Base-by-base conservation (phyloP, 1,284 basidiomycete species). In the Apiotrichum porosum region DNA sequence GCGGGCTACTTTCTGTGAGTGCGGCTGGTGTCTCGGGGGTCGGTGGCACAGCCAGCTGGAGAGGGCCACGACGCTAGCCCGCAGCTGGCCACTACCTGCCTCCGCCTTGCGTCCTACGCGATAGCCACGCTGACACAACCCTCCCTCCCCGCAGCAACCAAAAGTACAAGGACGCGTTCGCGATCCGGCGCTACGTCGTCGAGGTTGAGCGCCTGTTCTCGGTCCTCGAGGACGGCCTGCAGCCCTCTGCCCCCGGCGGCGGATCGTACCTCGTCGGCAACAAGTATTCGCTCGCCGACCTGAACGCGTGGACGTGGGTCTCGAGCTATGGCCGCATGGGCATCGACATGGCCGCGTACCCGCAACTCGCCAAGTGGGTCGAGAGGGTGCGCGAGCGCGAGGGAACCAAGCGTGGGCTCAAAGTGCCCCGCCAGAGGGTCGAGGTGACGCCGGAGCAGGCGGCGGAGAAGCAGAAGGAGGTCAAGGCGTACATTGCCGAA, bases 131-230 rank as follows among this genome's bases (percentile, higher is more conserved):
- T n/a, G n/a, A n/a, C n/a, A n/a, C n/a, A n/a, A n/a, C n/a, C n/a
- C n/a, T n/a, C n/a, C n/a, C n/a, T n/a, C n/a, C n/a, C n/a, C 18
- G 13, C 26, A 28, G 17, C 3, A n/a, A 14, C 37, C 24, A 28
- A 6, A 19, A 28, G 17, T 6, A 69, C 47, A 72, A 71, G 58
- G 66, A 70, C 44, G 66, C 66, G 12, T 70, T 70, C 56, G 72
- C 63, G 18, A 74, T 76, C 54, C 69, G 70, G 81, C 80, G 85
- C 42, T 90, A 86, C 72, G 57, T 79, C 22, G 79, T 84, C 26
- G 88, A 90, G 76, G 84, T 84, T 3, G 83, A 83, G 64, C 80
- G 88, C 26, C 77, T 91, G 5, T 87, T 84, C 63, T 73, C 78
- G 37, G 87, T 90, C 8, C 77, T 89, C 47, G 82, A 90, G 55